Evolutionary conservation across 805 yeast species (phyloP).

Genomic region (Phaffomyces antillensis): DNA sequence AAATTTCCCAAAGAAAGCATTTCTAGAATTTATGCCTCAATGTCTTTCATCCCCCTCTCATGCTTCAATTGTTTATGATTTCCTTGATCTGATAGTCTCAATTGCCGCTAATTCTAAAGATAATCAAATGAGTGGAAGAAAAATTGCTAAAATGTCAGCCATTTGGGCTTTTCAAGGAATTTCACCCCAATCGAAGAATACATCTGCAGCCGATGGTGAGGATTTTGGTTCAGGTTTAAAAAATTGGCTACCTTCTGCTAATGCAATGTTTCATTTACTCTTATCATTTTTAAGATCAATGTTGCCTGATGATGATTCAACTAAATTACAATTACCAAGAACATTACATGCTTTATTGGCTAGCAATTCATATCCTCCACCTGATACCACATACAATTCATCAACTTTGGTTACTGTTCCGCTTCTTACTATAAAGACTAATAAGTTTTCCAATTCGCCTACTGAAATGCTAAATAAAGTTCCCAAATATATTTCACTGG

Average conservation of each 20-base stretch:
- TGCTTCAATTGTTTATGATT: constrained; percentile 84
- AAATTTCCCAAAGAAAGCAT: constrained; percentile 64
- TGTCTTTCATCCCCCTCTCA: constrained; percentile 80
- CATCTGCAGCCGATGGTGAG: constrained; percentile 15
- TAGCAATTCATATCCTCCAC: constrained; percentile 72
- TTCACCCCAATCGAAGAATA: constrained; percentile 4
- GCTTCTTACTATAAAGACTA: constrained; percentile 45
- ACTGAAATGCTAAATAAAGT: constrained; percentile 55
- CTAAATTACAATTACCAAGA: constrained; percentile 52
- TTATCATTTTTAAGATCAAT: constrained; percentile 72
- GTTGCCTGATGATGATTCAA: constrained; percentile 57
- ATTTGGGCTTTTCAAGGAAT: constrained; percentile 75
- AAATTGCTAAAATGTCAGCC: constrained; percentile 74
- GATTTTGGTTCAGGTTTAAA: constrained; percentile 64
- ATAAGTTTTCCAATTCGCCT: constrained; percentile 35
- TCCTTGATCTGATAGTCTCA: constrained; percentile 71
- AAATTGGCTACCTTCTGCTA: constrained; percentile 74
- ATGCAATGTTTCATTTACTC: constrained; percentile 77
- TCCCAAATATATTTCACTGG: constrained; percentile 56
- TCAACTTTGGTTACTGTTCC: constrained; percentile 49
- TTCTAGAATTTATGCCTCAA: constrained; percentile 75
- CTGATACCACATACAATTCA: constrained; percentile 28
- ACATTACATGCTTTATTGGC: constrained; percentile 58
- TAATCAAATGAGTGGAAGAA: constrained; percentile 73
- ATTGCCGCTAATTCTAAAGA: constrained; percentile 72